phyloP scores from a whole-genome alignment of 2,329 filamentous ascomycete genomes.

The Falciphora oryzae region DNA sequence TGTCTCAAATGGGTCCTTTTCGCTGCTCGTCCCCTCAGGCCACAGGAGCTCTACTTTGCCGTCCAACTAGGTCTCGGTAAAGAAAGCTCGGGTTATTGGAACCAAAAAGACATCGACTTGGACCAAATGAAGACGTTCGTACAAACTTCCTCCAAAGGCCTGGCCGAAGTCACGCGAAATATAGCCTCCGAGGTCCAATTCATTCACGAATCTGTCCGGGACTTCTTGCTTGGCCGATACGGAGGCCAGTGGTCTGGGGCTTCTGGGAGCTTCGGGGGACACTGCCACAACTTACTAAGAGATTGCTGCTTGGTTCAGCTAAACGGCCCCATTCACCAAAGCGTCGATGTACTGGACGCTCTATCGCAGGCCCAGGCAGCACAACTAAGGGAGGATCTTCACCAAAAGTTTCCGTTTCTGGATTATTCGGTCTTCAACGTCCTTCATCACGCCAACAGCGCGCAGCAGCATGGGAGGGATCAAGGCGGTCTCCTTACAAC shows the following conservation, averaged over 20 bases:
- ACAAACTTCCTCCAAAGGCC: slow-evolving; percentile 40
- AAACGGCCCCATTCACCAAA: background rate
- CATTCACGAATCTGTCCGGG: slow-evolving; percentile 46
- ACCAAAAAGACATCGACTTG: slow-evolving; percentile 14
- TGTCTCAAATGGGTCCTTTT: slow-evolving; percentile 51
- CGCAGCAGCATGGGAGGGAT: slow-evolving; percentile 8
- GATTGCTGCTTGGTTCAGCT: slow-evolving; percentile 37
- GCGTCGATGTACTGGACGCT: background rate
- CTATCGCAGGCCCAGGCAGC: background rate
- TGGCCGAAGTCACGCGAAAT: slow-evolving; percentile 35
- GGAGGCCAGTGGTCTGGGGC: slow-evolving; percentile 29
- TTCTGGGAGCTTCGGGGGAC: slow-evolving; percentile 23
- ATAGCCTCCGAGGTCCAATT: slow-evolving; percentile 39
- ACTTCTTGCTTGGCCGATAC: slow-evolving; percentile 36
- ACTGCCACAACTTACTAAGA: slow-evolving; percentile 38
- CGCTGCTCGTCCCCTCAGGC: slow-evolving; percentile 35
- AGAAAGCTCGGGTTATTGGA: slow-evolving; percentile 11
- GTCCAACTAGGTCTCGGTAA: slow-evolving; percentile 25
- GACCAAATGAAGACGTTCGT: slow-evolving; percentile 29
- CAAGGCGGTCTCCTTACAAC: no score
- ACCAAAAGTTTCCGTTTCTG: slow-evolving; percentile 36
- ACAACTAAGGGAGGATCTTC: background rate
- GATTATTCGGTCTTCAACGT: slow-evolving; percentile 36
- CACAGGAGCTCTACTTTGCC: slow-evolving; percentile 36
- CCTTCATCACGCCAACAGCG: slow-evolving; percentile 34